These are phyloP conservation scores for Phytophthora ramorum DNA, from an alignment of 352 stramenopile species.

Conservation along the genomic window DNA sequence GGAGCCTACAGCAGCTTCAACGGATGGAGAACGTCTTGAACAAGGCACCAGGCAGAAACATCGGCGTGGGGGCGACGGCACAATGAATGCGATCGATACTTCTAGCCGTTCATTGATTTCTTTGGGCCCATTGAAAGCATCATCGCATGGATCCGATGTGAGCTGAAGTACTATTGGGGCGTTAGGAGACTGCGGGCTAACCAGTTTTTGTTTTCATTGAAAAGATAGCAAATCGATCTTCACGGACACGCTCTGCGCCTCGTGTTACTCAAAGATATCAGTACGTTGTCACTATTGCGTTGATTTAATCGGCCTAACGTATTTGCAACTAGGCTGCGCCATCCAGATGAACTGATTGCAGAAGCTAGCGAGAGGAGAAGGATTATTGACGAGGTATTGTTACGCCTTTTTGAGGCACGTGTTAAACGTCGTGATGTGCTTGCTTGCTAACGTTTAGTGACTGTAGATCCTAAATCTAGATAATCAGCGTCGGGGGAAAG, in stretches of 20 bases:
- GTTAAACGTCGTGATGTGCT: too few relatives aligned
- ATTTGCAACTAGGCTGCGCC: conserved; percentile 30
- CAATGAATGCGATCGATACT: not conserved
- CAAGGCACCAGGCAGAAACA: not conserved
- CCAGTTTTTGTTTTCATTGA: not conserved
- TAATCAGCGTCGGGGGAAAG: conserved; percentile 15
- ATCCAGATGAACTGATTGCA: conserved; percentile 35
- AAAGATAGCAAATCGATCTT: conserved; percentile 13
- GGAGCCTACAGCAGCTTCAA: conserved; percentile 2
- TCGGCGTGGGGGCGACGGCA: not conserved
- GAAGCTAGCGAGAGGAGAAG: conserved; percentile 36
- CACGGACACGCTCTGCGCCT: conserved; percentile 2
- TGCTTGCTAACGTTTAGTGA: not conserved
- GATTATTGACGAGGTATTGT: conserved; percentile 35
- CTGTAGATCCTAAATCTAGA: conserved; percentile 24
- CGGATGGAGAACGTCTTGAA: not conserved
- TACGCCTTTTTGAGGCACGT: too few relatives aligned
- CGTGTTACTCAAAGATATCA: conserved; percentile 36
- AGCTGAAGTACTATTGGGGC: not conserved
- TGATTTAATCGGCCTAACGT: not conserved
- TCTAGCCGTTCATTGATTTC: not conserved
- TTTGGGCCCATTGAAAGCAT: conserved; percentile 19
- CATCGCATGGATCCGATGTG: conserved; percentile 9
- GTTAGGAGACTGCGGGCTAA: not conserved
- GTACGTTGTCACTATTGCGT: conserved; percentile 4